Base-by-base conservation (phyloP, 2,329 filamentous ascomycete genomes). In the Xylariaceae sp. region DNA sequence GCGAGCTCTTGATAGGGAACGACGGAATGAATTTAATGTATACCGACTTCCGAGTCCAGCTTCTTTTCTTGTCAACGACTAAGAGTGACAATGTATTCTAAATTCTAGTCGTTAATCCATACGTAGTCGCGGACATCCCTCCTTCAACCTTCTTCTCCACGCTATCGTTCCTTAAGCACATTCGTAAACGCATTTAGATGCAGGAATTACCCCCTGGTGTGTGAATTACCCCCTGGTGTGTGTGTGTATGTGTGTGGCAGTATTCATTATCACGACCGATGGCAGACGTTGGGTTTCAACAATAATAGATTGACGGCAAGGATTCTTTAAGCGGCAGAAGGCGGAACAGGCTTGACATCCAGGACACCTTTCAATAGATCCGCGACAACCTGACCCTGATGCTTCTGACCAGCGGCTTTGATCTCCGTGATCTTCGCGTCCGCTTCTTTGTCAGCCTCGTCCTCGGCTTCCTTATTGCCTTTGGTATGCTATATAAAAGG, bases 311-410 rank as follows among this genome's bases (percentile, higher is more conserved):
- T 32, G 27, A 30, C 19, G 19, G 29, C 12, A 12, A 6, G 8
- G 19, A 19, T 19, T 3, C n/a, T 50, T 39, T 67, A 67, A 26
- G 64, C 64, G 50, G 63, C 63, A 19, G 66, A 61, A 5, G 76
- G 76, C 11, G 78, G 63, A 60, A 88, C 80, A 11, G 91, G 88
- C 72, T 90, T 85, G 60, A 92, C 87, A 60, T 92, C 85, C 63
- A 89, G 86, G 39, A 96, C 89, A n/a, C 89, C 89, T 61, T 83
- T 80, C 63, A 97, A 80, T 62, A 99, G 76, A 68, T 95, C 87
- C 63, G 89, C 83, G 50, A 96, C 80, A 19, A 99, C 91, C 70
- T 87, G 81, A 62, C 81, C 80, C 68, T 91, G 88, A 61, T 83
- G 84, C 78, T 91, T 88, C 72, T 87, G 82, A 59, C 91, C 92